Percentiles rank a stretch among this genome's conserved stretches.
Conservation (phyloP, 2,329 filamentous ascomycete genomes). For the Aspergillus luchuensis region DNA sequence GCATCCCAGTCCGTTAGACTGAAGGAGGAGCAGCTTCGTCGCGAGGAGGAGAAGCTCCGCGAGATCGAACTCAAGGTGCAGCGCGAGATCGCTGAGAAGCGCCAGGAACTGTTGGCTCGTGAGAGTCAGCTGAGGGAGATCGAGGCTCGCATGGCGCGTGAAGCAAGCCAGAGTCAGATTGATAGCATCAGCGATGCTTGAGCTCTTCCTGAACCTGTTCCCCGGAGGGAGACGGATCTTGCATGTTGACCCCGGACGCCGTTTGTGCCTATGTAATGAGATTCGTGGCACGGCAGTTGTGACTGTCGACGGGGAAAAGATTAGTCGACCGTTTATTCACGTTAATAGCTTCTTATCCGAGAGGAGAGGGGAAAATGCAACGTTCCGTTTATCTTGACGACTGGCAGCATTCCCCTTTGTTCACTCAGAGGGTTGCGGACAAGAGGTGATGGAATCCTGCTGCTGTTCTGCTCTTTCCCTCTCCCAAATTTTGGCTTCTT, state of each 20-base stretch:
- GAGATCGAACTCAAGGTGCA: conserved; percentile 99
- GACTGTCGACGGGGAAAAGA: conserved; percentile 43
- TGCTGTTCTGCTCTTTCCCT: conserved; percentile 20
- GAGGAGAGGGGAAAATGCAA: conserved; percentile 34
- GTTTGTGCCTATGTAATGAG: conserved; percentile 41
- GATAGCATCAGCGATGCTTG: conserved; percentile 42
- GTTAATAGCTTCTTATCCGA: conserved; percentile 42
- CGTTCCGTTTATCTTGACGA: conserved; percentile 31
- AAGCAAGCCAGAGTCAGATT: conserved; percentile 57
- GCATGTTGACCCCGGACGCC: conserved; percentile 31
- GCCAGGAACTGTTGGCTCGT: conserved; percentile 94
- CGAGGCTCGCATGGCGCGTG: conserved; percentile 93
- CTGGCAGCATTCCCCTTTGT: conserved; percentile 20
- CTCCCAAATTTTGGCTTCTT: conserved; percentile 23
- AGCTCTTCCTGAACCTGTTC: conserved; percentile 29
- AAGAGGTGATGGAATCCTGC: conserved; percentile 21
- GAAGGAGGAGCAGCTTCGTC: conserved; percentile 98
- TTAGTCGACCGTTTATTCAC: conserved; percentile 42
- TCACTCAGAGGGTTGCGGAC: conserved; percentile 13
- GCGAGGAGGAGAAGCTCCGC: conserved; percentile 98
- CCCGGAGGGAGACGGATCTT: conserved; percentile 30
- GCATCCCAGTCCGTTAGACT: conserved; percentile 96
- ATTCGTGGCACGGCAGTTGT: conserved; percentile 36
- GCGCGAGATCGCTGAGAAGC: conserved; percentile 99
- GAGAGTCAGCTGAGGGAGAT: conserved; percentile 99